These are phyloP conservation scores for Podospora conica DNA, from an alignment of 495 filamentous ascomycete genomes.

Conservation along the genomic window DNA sequence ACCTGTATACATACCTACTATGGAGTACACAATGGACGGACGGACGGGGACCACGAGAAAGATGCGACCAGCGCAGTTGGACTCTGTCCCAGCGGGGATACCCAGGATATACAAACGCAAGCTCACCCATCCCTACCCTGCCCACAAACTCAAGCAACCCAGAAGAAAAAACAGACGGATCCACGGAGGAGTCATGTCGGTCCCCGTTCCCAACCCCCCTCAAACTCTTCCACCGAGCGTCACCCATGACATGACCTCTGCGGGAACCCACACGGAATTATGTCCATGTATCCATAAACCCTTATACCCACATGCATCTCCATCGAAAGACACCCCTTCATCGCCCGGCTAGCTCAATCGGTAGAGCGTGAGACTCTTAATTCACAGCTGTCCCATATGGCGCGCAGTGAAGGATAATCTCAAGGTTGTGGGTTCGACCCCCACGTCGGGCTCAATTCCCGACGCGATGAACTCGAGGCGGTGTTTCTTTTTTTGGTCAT, in stretches of 20 bases:
- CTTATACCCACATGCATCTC: neutral
- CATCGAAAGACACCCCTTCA: neutral
- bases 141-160: neutral
- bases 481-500: neutral
- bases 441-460: neutral
- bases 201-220: neutral
- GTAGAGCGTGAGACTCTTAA: conserved; percentile 81
- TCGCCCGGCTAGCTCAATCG: conserved; percentile 65
- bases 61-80: neutral
- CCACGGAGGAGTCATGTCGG: neutral
- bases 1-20: neutral
- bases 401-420: too few relatives aligned
- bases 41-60: neutral
- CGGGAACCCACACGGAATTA: too few relatives aligned
- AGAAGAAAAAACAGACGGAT: neutral
- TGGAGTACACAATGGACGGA: neutral
- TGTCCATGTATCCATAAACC: too few relatives aligned
- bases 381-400: too few relatives aligned
- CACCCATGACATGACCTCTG: neutral
- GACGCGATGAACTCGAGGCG: neutral
- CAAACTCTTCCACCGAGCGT: neutral
- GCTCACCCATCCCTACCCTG: neutral
- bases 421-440: neutral
- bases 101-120: neutral
- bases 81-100: neutral